These are phyloP conservation scores for Penicillium subrubescens DNA, from an alignment of 495 filamentous ascomycete species.

Conservation along the genomic window DNA sequence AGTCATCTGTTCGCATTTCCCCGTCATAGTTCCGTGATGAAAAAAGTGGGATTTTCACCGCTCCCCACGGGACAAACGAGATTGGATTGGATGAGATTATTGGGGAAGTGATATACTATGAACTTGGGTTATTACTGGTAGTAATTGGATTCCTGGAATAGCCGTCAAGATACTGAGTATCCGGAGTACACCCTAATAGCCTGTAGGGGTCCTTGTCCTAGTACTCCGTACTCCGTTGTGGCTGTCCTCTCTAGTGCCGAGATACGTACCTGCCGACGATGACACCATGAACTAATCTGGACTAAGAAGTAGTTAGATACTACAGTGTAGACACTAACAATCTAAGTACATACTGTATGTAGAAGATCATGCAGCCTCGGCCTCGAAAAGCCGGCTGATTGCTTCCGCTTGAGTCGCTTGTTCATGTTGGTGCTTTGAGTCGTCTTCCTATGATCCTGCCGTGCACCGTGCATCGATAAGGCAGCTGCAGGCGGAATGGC, in stretches of 20 bases:
- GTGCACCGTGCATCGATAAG: conserved; percentile 15
- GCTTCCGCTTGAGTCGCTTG: background rate
- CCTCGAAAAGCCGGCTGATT: background rate
- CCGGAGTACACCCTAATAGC: background rate
- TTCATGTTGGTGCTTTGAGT: too few relatives aligned
- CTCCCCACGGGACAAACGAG: background rate
- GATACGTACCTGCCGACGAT: background rate
- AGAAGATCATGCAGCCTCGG: background rate
- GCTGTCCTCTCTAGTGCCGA: background rate
- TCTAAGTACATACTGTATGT: too few relatives aligned
- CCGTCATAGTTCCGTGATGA: background rate
- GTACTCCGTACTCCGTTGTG: too few relatives aligned
- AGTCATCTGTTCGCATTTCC: background rate
- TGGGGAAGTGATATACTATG: too few relatives aligned
- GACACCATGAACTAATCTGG: background rate
- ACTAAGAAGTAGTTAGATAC: background rate
- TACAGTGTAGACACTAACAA: too few relatives aligned
- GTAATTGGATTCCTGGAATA: too few relatives aligned
- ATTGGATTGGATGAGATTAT: background rate
- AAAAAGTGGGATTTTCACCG: conserved; percentile 4
- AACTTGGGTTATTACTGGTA: too few relatives aligned
- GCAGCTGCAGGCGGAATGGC: conserved; percentile 23
- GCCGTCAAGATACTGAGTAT: background rate
- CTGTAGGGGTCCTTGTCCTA: background rate
- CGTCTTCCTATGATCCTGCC: background rate